Evolutionary conservation across 1,139 yeast species (phyloP).

Genomic region (Geotrichum siamense): DNA sequence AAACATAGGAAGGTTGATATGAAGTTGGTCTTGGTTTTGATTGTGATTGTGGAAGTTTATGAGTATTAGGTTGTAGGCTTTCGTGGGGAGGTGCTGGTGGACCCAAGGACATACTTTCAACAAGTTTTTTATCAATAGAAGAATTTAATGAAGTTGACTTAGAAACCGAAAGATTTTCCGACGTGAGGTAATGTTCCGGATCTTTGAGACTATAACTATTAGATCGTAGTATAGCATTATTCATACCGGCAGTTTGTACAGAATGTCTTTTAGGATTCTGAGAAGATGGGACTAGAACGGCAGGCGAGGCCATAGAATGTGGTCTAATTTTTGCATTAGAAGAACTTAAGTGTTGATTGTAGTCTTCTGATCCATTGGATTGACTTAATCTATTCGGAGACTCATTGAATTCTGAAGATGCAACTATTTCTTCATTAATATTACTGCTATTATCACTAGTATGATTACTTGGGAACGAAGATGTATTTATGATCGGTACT

Average conservation of each 20-base stretch:
- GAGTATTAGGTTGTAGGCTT: background rate
- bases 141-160: conserved; percentile 1
- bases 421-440: conserved; percentile 1
- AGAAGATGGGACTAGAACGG: background rate
- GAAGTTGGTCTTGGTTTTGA: conserved; percentile 3
- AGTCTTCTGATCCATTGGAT: background rate
- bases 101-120: background rate
- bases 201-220: background rate
- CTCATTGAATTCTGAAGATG: background rate
- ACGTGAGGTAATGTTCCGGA: background rate
- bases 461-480: conserved; percentile 6
- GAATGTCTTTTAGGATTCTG: conserved; percentile 4
- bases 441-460: conserved; percentile 12
- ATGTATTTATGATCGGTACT: conserved; percentile 3
- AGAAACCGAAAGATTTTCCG: background rate
- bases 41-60: background rate
- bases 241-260: background rate
- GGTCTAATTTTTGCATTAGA: background rate
- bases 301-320: background rate
- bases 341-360: background rate
- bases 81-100: too few relatives aligned
- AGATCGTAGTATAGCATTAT: background rate
- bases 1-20: conserved; percentile 6
- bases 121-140: conserved; percentile 1
- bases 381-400: background rate